Conservation (phyloP, 345 rosid genomes). For the Nephelium lappaceum region DNA sequence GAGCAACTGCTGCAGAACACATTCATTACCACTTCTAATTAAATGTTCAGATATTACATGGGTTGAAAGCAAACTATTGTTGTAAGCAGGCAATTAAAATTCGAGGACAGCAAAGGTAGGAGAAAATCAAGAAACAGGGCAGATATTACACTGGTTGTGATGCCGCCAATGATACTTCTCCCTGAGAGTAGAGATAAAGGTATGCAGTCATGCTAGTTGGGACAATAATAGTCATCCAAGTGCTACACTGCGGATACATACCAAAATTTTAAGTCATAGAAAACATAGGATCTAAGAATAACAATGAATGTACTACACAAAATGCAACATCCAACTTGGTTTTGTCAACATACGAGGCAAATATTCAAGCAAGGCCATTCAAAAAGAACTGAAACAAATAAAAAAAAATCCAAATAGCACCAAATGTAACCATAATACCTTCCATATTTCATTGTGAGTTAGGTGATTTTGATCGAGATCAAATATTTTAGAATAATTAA, state of each 20-base stretch:
- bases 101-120: background rate
- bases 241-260: conserved; percentile 74
- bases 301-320: background rate
- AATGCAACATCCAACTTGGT: background rate
- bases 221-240: conserved; percentile 92
- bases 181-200: conserved; percentile 92
- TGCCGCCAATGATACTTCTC: conserved; percentile 96
- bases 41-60: background rate
- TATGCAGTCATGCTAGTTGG: conserved; percentile 98
- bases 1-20: background rate
- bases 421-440: conserved; percentile 46
- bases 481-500: conserved; percentile 73
- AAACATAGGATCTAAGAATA: background rate
- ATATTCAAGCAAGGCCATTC: background rate
- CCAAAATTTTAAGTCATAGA: background rate
- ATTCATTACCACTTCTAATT: background rate
- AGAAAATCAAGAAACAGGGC: conserved; percentile 14
- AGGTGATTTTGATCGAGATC: conserved; percentile 87
- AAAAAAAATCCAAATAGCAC: background rate
- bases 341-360: background rate
- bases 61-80: background rate
- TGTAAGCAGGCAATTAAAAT: background rate
- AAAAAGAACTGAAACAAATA: background rate
- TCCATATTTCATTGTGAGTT: conserved; percentile 88
- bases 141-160: conserved; percentile 94